Evolutionary conservation across 805 yeast genomes (phyloP), one percentile per base, ranked within the genome.

Genomic region (Candida fluviatilis): DNA sequence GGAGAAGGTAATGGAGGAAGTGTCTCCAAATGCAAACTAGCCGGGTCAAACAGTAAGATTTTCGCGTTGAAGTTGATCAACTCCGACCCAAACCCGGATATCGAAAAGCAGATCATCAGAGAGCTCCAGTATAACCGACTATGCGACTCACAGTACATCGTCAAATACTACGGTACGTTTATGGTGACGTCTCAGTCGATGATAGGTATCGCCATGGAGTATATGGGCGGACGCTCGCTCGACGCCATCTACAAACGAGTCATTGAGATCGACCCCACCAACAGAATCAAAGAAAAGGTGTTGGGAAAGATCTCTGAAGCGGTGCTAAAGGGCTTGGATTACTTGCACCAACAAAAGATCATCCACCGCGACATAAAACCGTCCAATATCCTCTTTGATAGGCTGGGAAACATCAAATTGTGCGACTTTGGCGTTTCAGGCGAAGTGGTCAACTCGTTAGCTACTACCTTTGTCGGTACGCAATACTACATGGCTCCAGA

Each of bases 401-500:
- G 64, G 3, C 49, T 66, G 14, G 99, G 99, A 2, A 82, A 84
- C 53, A 90, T 91, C 36, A 93, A 93, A 58, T 66, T 93, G 37
- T 91, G 98, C 64, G 99, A 93, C 64, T 93, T 93, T 66, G 99
- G 99, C 15, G 99, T 93, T 18, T 83, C 95, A 55, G 99, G 99
- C 8, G 96, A 88, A 54, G 96, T 93, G 14, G 96, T 91, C 23
- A 84, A 93, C 59, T 88, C 96, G 0, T 68, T 93, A 34, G 98
- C 98, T 1, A 87, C 96, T 1, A 93, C 99, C 0, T 93, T 90
- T 55, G 93, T 96, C 0, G 99, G 99, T 2, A 93, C 99, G 0
- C 90, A 95, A 8, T 91, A 87, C 57, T 93, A 93, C 60, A 93
- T 93, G 99, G 98, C 99, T 0, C 99, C 99, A 0, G 99, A 93